These are phyloP conservation scores for Stellera chamaejasme DNA, from an alignment of 345 rosid species.

Conservation along the genomic window DNA sequence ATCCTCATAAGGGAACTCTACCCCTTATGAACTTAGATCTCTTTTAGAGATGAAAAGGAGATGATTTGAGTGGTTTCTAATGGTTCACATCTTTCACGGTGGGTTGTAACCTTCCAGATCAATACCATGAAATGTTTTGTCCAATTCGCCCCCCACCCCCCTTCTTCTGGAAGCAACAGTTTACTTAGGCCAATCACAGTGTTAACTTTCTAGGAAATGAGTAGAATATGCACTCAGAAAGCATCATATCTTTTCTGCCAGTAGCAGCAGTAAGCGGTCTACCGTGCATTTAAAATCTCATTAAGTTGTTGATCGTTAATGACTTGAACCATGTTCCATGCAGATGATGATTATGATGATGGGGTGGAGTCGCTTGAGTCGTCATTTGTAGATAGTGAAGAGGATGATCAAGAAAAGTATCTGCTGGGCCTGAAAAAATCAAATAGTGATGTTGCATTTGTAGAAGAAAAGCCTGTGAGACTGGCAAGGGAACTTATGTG, in stretches of 20 bases:
- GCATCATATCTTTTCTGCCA: not conserved
- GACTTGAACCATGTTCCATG: constrained; percentile 8
- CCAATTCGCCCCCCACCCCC: too few relatives aligned
- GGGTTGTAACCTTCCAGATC: too few relatives aligned
- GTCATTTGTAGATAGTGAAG: constrained; percentile 47
- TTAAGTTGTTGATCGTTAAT: not conserved
- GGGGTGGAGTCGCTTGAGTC: constrained; percentile 37
- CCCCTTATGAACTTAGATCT: too few relatives aligned
- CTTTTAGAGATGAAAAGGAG: too few relatives aligned
- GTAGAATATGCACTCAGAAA: not conserved
- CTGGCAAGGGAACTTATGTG: constrained; percentile 50
- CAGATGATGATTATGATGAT: constrained; percentile 45
- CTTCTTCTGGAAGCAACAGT: too few relatives aligned
- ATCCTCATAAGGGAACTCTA: too few relatives aligned
- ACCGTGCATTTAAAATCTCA: not conserved
- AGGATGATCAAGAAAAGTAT: constrained; percentile 58
- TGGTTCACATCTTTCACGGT: too few relatives aligned
- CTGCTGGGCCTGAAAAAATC: constrained; percentile 35
- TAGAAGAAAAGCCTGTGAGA: constrained; percentile 61
- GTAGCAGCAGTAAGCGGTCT: not conserved
- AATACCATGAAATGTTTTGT: too few relatives aligned
- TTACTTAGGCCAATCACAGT: too few relatives aligned
- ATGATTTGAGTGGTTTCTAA: too few relatives aligned
- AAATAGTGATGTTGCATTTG: constrained; percentile 54
- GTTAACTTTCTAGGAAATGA: too few relatives aligned